Base-by-base conservation (phyloP, 2,329 filamentous ascomycete species). In the Colletotrichum sublineola region DNA sequence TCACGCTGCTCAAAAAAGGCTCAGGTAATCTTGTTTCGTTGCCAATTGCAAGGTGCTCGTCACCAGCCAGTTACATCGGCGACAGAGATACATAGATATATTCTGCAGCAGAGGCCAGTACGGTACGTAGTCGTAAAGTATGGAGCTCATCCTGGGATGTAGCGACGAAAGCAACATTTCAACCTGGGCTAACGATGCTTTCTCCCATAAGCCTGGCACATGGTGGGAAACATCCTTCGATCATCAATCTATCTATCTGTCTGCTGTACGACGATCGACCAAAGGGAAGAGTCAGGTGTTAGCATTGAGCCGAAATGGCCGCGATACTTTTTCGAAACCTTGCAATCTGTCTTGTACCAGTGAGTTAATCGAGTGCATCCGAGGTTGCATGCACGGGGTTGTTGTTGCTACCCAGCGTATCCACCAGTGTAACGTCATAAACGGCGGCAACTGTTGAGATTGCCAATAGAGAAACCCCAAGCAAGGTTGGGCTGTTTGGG, bases 321-420 rank as follows among this genome's bases (percentile, higher is more conserved):
- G 60, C 61, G 60, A 62, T 70, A 65, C 38, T 73, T 67, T 72
- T 67, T 69, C 15, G 29, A 7, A 70, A 42, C 70, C 70, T 56
- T 61, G 70, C 40, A 15, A 20, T 55, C 15, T 18, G 36, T 72
- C 18, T n/a, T 31, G n/a, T 56, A 29, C 55, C 24, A 46, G 31
- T 65, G 53, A 53, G 55, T 29, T 61, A 48, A 14, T 36, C 20
- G 36, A 69, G 38, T 29, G n/a, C 36, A 61, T 57, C 12, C 55
- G 18, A 60, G 46, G 40, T 57, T 52, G 33, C 33, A 53, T 36
- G 20, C 44, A n/a, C 18, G 2, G 36, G 24, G 31, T 53, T 36
- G 20, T 33, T 29, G 20, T 33, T 29, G 24, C 60, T 48, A 29
- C 24, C 44, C 5, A 40, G 33, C 33, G 8, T 29, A 29, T 6